Evolutionary conservation across 2,329 filamentous ascomycete species (phyloP), one percentile per base, ranked within the genome.

Genomic region (Neophaeococcomyces aloes): DNA sequence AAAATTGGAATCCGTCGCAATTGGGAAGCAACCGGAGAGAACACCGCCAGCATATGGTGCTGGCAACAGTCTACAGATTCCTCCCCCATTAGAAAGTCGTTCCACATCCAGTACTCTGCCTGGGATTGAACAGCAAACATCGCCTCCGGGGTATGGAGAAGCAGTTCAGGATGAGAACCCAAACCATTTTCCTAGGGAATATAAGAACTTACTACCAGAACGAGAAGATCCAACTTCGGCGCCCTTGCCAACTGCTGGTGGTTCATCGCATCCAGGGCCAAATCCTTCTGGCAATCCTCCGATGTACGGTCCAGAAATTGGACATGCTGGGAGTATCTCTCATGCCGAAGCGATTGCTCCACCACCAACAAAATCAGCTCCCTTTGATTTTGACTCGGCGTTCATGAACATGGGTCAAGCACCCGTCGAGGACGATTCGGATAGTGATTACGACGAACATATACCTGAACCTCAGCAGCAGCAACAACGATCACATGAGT

Each of bases 131-230:
- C 45, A 46, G 23, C 75, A 81, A 55, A 64, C 64, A 13, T 76
- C 78, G 4, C 79, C 79, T 21, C 64, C 65, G 8, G 61, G 50
- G 6, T 68, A 68, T 53, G 56, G 52, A 14, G 54, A 60, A 23
- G 40, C 46, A 17, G 48, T 52, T 2, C 46, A 49, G 7, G 29
- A 47, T 4, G 46, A 50, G 17, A 52, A 56, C 32, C 51, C 50
- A 21, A 69, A 63, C 51, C 68, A 67, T 47, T 53, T 63, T 21
- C 61, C 62, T 7, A 59, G 59, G 15, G 59, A 65, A 44, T 67
- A 61, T 34, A 57, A 59, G 42, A 64, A 63, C 5, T 56, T 69
- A 13, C 46, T 68, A 23, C 64, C 65, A 1, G 59, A 57, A 33
- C 61, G 63, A 31, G 52, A 52, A 13, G 60, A 68, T 46, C 65